Conservation (phyloP, 2,329 filamentous ascomycete species). For the Sphaerulina populicola region DNA sequence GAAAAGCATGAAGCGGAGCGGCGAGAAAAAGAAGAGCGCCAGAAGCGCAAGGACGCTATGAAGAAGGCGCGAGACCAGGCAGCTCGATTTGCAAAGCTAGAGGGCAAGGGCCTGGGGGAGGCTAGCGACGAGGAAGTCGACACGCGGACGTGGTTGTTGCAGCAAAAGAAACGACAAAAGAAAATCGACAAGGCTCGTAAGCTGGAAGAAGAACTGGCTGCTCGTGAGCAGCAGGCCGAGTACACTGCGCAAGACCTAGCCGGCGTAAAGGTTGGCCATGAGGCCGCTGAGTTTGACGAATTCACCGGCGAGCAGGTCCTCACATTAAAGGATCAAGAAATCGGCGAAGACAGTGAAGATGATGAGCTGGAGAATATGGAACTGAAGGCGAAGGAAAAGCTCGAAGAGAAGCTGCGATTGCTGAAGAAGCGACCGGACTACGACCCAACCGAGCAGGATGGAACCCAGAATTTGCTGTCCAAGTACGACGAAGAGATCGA, state of each 20-base stretch:
- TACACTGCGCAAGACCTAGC: constrained; percentile 82
- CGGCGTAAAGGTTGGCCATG: constrained; percentile 86
- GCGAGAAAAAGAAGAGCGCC: constrained; percentile 65
- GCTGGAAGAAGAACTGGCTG: constrained; percentile 67
- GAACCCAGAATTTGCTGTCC: constrained; percentile 61
- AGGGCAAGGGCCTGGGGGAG: constrained; percentile 79
- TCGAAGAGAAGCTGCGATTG: constrained; percentile 67
- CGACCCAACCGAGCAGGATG: constrained; percentile 66
- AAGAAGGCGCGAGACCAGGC: constrained; percentile 81
- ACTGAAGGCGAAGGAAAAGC: constrained; percentile 61
- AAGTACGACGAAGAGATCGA: constrained; percentile 96
- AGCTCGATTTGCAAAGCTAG: constrained; percentile 63
- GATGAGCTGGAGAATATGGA: constrained; percentile 79
- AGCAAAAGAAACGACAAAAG: constrained; percentile 88
- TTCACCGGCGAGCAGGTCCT: constrained; percentile 71
- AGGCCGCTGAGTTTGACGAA: constrained; percentile 70
- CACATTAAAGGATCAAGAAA: constrained; percentile 86
- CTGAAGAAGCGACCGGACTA: constrained; percentile 90
- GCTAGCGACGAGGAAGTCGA: constrained; percentile 58
- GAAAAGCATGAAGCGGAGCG: constrained; percentile 59
- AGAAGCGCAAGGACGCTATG: constrained; percentile 71
- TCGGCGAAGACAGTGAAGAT: constrained; percentile 70
- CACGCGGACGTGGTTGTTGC: constrained; percentile 77
- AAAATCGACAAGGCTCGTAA: constrained; percentile 68
- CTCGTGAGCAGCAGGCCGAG: constrained; percentile 59